These are phyloP conservation scores for Sugiyamaella novakii DNA, from an alignment of 1,139 yeast genomes.

Conservation along the genomic window DNA sequence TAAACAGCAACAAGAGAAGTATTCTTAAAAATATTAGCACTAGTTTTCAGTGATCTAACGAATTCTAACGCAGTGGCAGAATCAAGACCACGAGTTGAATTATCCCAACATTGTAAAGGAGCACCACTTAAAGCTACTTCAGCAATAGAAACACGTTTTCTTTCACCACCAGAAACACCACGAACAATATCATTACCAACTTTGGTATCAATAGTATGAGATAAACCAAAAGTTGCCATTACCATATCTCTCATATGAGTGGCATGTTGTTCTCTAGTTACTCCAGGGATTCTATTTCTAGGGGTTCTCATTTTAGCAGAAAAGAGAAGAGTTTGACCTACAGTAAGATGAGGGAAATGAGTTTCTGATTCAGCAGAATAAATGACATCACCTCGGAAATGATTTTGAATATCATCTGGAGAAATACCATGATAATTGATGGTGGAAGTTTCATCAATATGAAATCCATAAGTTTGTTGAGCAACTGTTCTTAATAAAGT, in stretches of 20 bases:
- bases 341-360: slow-evolving; percentile 74
- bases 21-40: slow-evolving; percentile 58
- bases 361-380: slow-evolving; percentile 72
- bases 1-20: slow-evolving; percentile 77
- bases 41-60: slow-evolving; percentile 63
- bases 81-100: slow-evolving; percentile 75
- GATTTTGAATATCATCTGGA: slow-evolving; percentile 50
- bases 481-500: slow-evolving; percentile 73
- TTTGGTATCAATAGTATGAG: slow-evolving; percentile 66
- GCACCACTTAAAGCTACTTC: slow-evolving; percentile 66
- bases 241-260: slow-evolving; percentile 62
- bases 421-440: slow-evolving; percentile 41
- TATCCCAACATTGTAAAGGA: slow-evolving; percentile 71
- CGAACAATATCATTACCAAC: slow-evolving; percentile 73
- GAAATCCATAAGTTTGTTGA: slow-evolving; percentile 71
- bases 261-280: slow-evolving; percentile 60
- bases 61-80: slow-evolving; percentile 79
- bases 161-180: slow-evolving; percentile 86
- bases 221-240: slow-evolving; percentile 73
- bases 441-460: slow-evolving; percentile 53
- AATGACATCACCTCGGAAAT: slow-evolving; percentile 68
- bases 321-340: slow-evolving; percentile 66
- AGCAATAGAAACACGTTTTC: slow-evolving; percentile 79
- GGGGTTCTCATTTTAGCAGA: slow-evolving; percentile 71
- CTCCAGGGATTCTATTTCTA: slow-evolving; percentile 60